phyloP scores from a whole-genome alignment of 805 yeast species.

The Saccharomyces mikatae region DNA sequence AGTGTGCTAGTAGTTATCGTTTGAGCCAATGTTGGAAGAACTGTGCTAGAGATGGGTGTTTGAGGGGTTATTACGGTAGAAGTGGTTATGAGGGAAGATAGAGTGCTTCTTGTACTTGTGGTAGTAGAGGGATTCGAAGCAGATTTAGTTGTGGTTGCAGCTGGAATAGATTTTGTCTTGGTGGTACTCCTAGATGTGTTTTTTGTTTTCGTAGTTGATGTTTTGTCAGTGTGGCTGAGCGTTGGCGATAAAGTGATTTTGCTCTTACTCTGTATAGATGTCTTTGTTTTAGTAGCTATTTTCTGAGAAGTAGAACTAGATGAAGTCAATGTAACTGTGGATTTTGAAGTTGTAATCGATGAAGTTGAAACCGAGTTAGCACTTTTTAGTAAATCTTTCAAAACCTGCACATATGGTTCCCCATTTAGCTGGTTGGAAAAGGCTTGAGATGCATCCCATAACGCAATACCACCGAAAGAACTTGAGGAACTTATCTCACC shows the following conservation, averaged over 20 bases:
- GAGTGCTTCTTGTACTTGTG: neutral
- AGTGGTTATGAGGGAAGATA: slow-evolving; percentile 3
- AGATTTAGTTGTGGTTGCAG: slow-evolving; percentile 3
- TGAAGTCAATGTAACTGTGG: slow-evolving; percentile 12
- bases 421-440: slow-evolving; percentile 40
- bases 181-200: slow-evolving; percentile 6
- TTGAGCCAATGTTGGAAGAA: slow-evolving; percentile 2
- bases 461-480: slow-evolving; percentile 76
- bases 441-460: slow-evolving; percentile 89
- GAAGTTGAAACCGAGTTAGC: slow-evolving; percentile 1
- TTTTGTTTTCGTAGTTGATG: slow-evolving; percentile 1
- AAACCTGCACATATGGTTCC: slow-evolving; percentile 34
- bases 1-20: slow-evolving; percentile 4
- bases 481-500: slow-evolving; percentile 66
- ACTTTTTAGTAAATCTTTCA: slow-evolving; percentile 36
- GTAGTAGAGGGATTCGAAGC: slow-evolving; percentile 4
- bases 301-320: slow-evolving; percentile 7
- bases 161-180: slow-evolving; percentile 2
- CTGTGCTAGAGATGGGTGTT: slow-evolving; percentile 4
- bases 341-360: slow-evolving; percentile 9
- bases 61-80: neutral
- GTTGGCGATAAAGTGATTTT: slow-evolving; percentile 1
- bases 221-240: slow-evolving; percentile 3
- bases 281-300: slow-evolving; percentile 10
- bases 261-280: slow-evolving; percentile 1